Evolutionary conservation across 2,329 filamentous ascomycete species (phyloP), one percentile per base, ranked within the genome.

Genomic region (Penicillium sp.): DNA sequence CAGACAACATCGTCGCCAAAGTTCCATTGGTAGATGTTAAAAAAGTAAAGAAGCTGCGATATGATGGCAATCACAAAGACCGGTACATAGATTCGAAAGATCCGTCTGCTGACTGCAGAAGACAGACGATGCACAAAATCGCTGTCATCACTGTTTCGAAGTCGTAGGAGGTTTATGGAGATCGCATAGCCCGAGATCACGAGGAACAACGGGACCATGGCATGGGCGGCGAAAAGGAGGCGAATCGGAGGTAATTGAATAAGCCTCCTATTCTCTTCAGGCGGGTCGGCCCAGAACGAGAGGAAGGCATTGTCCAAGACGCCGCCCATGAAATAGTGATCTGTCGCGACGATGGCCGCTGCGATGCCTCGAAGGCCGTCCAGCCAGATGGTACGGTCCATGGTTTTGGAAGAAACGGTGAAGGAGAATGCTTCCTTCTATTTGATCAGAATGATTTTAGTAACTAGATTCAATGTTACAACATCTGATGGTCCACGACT

Each of bases 101-200:
- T 60, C 2, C 73, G 65, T 50, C 73, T 70, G 22, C 70, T 70
- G 9, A 68, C 62, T 6, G 66, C 56, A 4, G 64, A 66, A 13
- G 60, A 54, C 9, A 62, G 18, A 31, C 58, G 60, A n/a, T 49
- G 58, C 16, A 62, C 39, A 27, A 60, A 62, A 22, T 58, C 39
- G 9, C 39, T 13, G 22, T 7, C 33, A n/a, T 56, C 43, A 41
- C 47, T 56, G 14, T 62, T 46, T 13, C 66, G 61, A 14, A 83
- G 70, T 10, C 70, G 72, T 54, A 85, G 60, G 0, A 83, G 78
- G 62, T 82, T 83, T n/a, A 79, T 69, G 2, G 83, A 79, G 10
- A 86, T 73, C 6, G 83, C 83, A 61, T 85, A 86, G 60, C 84
- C 84, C 0, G 84, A 86, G 55, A 86, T 81, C 66, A 86, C 79